A percentile compares a stretch with the other conserved stretches of the same genome.
Conservation (phyloP, 768 basidiomycete genomes). For the Boletus subcaerulescens region DNA sequence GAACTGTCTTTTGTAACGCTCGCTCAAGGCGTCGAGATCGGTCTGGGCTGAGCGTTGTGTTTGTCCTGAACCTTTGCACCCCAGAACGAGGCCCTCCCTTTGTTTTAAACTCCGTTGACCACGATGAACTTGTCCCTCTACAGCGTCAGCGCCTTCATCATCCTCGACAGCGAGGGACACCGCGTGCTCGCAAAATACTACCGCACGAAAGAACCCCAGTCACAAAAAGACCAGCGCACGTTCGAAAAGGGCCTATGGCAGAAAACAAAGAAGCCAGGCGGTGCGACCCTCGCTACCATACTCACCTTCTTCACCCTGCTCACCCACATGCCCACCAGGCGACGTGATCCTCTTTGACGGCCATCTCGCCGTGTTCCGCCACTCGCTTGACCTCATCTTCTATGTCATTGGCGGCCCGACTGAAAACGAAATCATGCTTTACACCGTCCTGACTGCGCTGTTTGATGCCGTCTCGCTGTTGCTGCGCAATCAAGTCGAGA, state of each 20-base stretch:
- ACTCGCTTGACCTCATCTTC: slow-evolving; percentile 93
- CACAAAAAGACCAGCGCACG: slow-evolving; percentile 87
- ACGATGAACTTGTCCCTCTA: slow-evolving; percentile 81
- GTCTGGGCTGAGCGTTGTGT: slow-evolving; percentile 8
- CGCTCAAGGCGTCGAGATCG: not conserved
- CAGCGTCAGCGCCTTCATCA: slow-evolving; percentile 80
- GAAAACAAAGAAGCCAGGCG: slow-evolving; percentile 92
- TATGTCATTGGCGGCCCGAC: slow-evolving; percentile 85
- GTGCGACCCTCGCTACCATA: slow-evolving; percentile 42
- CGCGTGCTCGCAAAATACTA: slow-evolving; percentile 97
- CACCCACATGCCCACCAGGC: slow-evolving; percentile 42
- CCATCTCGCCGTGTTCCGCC: slow-evolving; percentile 89
- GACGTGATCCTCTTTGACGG: slow-evolving; percentile 92
- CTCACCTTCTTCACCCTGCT: not conserved
- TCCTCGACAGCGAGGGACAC: slow-evolving; percentile 94
- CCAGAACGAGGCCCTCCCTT: slow-evolving; percentile 7
- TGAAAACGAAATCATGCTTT: slow-evolving; percentile 97
- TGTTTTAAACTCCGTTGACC: slow-evolving; percentile 23
- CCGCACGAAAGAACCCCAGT: slow-evolving; percentile 54
- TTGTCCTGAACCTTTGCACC: slow-evolving; percentile 6
- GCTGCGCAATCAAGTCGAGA: slow-evolving; percentile 90
- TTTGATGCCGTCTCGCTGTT: slow-evolving; percentile 83
- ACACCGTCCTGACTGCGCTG: slow-evolving; percentile 78
- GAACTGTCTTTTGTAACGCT: slow-evolving; percentile 19
- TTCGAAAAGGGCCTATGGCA: slow-evolving; percentile 96